Percentiles rank a stretch among this genome's conserved stretches.
Conservation (phyloP, 129 eudicot species). For the Erigeron canadensis region DNA sequence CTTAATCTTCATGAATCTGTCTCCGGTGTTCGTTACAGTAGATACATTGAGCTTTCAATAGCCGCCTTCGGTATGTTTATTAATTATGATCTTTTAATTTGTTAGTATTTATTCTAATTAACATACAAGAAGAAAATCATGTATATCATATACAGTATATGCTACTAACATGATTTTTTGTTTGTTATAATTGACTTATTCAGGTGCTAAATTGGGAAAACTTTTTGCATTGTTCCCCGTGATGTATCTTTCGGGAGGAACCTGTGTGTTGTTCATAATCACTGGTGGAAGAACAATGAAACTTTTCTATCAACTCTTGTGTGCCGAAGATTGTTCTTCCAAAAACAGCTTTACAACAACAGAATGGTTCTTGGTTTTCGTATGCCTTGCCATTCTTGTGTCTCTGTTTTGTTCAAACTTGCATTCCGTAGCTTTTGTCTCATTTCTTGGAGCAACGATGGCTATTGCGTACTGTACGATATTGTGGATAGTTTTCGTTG, state of each 20-base stretch:
- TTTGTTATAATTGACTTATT: not conserved
- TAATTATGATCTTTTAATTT: no score
- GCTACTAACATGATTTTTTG: not conserved
- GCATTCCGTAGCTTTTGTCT: conserved; percentile 54
- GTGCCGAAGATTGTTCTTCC: conserved; percentile 22
- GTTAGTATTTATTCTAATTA: no score
- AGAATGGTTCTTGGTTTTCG: conserved; percentile 55
- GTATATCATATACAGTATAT: no score
- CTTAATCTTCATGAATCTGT: conserved; percentile 52
- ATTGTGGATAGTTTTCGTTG: not conserved
- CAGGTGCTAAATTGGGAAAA: conserved; percentile 59
- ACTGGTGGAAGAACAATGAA: conserved; percentile 52
- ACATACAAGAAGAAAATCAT: not conserved
- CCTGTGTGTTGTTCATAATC: conserved; percentile 55
- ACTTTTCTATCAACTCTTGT: conserved; percentile 34
- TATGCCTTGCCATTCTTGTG: conserved; percentile 43
- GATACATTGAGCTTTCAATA: conserved; percentile 56
- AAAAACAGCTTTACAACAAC: conserved; percentile 28
- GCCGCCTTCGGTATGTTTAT: conserved; percentile 56
- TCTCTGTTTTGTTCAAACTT: conserved; percentile 57
- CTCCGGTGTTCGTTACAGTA: conserved; percentile 57
- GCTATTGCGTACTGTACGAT: conserved; percentile 51
- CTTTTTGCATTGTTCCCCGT: conserved; percentile 48
- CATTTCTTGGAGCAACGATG: conserved; percentile 56
- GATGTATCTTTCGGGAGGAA: conserved; percentile 60